Evolutionary conservation across 768 basidiomycete species (phyloP), one percentile per base, ranked within the genome.

Genomic region (Boletus vermiculosoides): DNA sequence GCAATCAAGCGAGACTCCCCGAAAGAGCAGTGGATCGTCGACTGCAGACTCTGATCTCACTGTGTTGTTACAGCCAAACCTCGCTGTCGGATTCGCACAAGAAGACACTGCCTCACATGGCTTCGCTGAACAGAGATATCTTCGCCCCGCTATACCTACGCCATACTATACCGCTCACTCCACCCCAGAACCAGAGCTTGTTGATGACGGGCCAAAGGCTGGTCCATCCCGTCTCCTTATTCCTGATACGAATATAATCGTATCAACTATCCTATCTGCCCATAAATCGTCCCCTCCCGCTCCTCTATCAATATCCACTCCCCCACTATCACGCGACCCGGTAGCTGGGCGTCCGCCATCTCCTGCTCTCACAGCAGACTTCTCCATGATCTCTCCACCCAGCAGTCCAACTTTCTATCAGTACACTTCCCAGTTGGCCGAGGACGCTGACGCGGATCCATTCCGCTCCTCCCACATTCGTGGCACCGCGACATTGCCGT

Each of bases 331-430:
- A 28, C 59, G 51, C 48, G 47, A 50, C 40, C 25, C 52, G 20
- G 16, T n/a, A 8, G 56, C 55, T 33, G 49, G 68, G 15, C 73
- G 78, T 37, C 76, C 80, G 5, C 68, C 77, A 23, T 82, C 80
- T 18, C 80, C 80, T 18, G 56, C 78, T 0, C 74, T 71, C 15
- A 78, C 76, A 28, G 73, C 76, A 18, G 80, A 81, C 55, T 81
- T 76, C 51, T 80, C 79, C 33, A 71, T 81, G 52, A 72, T 81
- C 48, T 77, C 73, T 22, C 77, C 76, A 53, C 78, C 76, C 18
- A 74, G 68, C 45, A 69, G 68, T 18, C 73, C 73, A 25, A 66
- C 74, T 0, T 66, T 69, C 18, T 63, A 71, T 31, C 72, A 75
- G 45, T 68, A 69, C 41, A 48, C 66, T n/a, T 72, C 72, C 42